Conservation (phyloP, 495 filamentous ascomycete genomes). For the Corynascus novoguineensis region DNA sequence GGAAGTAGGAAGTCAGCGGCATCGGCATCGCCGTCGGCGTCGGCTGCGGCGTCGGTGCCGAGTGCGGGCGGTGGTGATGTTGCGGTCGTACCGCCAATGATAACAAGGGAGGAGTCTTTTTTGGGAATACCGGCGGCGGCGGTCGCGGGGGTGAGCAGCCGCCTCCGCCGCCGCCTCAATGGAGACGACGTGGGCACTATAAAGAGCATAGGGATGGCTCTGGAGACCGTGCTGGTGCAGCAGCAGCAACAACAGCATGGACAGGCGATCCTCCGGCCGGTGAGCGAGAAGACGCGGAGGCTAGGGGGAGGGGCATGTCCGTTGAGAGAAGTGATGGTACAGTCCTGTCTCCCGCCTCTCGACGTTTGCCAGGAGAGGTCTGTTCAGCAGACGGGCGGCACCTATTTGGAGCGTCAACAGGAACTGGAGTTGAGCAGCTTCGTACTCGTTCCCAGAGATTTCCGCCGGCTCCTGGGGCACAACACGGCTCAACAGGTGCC, state of each 20-base stretch:
- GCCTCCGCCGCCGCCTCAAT: slow-evolving; percentile 10
- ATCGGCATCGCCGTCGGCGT: no score
- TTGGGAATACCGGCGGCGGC: slow-evolving; percentile 28
- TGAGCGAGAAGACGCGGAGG: not conserved
- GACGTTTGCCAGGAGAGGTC: slow-evolving; percentile 12
- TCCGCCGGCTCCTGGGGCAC: not conserved
- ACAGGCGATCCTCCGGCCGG: not conserved
- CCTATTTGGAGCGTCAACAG: not conserved
- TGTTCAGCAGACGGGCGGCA: not conserved
- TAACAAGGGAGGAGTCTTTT: slow-evolving; percentile 29
- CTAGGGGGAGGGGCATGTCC: slow-evolving; percentile 29
- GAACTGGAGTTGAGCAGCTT: slow-evolving; percentile 2
- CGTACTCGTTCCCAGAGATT: not conserved
- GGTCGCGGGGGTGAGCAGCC: not conserved
- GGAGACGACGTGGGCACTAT: no score
- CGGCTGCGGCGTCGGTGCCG: not conserved
- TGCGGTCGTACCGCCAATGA: no score
- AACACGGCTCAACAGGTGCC: slow-evolving; percentile 4
- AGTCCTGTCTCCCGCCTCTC: slow-evolving; percentile 14
- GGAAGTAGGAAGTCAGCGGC: slow-evolving; percentile 4
- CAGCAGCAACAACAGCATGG: not conserved
- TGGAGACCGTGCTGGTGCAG: not conserved
- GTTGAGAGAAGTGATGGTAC: slow-evolving; percentile 19
- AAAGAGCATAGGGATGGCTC: not conserved
- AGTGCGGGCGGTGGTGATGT: not conserved